Conservation (phyloP, 129 eudicot genomes). For the Artemisia annua region DNA sequence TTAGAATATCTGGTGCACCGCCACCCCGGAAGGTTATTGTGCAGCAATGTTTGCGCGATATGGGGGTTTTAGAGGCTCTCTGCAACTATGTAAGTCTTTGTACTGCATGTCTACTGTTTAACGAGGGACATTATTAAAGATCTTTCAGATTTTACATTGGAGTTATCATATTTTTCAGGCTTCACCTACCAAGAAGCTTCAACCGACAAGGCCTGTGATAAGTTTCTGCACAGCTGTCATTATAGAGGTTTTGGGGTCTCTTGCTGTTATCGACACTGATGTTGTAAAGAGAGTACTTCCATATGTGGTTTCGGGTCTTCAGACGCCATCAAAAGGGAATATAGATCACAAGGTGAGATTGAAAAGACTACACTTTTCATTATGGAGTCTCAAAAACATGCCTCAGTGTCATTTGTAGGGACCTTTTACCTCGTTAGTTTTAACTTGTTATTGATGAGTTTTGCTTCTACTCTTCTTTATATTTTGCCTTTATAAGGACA, state of each 20-base stretch:
- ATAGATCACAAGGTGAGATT: constrained; percentile 69
- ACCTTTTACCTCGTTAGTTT: no score
- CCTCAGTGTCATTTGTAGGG: no score
- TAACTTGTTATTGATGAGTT: no score
- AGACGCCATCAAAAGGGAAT: constrained; percentile 47
- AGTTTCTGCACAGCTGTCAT: constrained; percentile 85
- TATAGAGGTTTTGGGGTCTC: constrained; percentile 70
- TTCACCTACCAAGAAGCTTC: constrained; percentile 59
- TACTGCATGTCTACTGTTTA: background rate
- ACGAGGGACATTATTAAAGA: background rate
- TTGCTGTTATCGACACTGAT: constrained; percentile 50
- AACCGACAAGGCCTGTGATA: constrained; percentile 63
- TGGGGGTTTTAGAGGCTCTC: constrained; percentile 73
- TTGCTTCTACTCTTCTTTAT: background rate
- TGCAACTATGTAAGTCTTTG: constrained; percentile 66
- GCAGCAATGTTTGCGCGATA: constrained; percentile 77
- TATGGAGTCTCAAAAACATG: no score
- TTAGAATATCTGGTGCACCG: constrained; percentile 78
- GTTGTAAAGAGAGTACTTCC: constrained; percentile 81
- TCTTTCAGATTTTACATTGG: constrained; percentile 4
- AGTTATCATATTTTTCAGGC: constrained; percentile 43
- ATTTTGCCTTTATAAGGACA: constrained; percentile 4
- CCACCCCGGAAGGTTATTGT: constrained; percentile 86
- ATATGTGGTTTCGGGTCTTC: constrained; percentile 62
- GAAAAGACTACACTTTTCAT: background rate